Conservation (phyloP, 768 basidiomycete species). For the Kwoniella heveanensis region DNA sequence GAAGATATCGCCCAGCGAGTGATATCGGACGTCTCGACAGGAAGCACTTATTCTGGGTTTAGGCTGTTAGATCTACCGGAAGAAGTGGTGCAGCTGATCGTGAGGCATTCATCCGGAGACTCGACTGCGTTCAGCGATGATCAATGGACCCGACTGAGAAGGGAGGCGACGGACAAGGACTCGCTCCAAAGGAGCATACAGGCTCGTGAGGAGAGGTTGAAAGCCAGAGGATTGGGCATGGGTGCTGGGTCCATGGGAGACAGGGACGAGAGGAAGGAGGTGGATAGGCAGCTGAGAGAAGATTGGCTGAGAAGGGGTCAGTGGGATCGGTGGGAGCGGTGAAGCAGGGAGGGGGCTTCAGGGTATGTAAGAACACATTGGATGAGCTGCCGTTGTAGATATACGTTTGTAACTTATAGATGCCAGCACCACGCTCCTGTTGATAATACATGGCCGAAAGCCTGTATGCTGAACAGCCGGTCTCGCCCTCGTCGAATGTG, state of each 20-base stretch:
- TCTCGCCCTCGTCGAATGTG: too few species aligned
- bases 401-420: too few species aligned
- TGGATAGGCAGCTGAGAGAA: conserved; percentile 12
- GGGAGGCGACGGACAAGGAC: conserved; percentile 27
- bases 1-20: conserved; percentile 29
- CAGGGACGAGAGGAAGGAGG: conserved; percentile 14
- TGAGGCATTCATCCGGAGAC: conserved; percentile 34
- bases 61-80: conserved; percentile 38
- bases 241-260: not conserved
- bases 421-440: too few species aligned
- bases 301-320: conserved; percentile 37
- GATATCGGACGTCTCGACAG: conserved; percentile 20
- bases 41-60: conserved; percentile 18
- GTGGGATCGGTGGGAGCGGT: conserved; percentile 46
- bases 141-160: conserved; percentile 32
- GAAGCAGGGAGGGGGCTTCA: too few species aligned
- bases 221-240: conserved; percentile 7
- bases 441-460: too few species aligned
- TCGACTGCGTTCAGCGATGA: conserved; percentile 34
- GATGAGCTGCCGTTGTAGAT: too few species aligned
- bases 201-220: conserved; percentile 14
- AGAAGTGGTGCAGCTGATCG: conserved; percentile 41
- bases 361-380: too few species aligned
- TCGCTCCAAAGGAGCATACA: conserved; percentile 15
- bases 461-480: too few species aligned